Evolutionary conservation across 108 stramenopile genomes (phyloP), one percentile per base, ranked within the genome.

Genomic region (Conticribra guillardii): DNA sequence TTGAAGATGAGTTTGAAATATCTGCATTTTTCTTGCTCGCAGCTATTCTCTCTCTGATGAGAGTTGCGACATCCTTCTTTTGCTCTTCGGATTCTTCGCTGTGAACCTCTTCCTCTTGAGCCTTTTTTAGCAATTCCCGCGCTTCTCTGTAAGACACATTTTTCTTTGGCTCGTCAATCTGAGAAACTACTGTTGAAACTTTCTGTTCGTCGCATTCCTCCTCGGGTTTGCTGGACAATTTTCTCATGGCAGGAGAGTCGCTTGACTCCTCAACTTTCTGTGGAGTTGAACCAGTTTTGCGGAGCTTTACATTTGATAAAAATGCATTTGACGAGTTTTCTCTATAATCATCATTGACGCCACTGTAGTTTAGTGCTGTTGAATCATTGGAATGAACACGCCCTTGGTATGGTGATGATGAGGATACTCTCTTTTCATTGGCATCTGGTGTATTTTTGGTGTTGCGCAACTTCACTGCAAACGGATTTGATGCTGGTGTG

Each of bases 21-120:
- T 26, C 16, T 17, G 23, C 34, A 47, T 22, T 67, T 15, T 70
- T 72, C 46, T 85, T 88, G 60, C 81, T 85, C 26, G 84, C 82
- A 7, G 87, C 86, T 48, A 91, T 87, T 51, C 90, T 46, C 53
- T 74, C 67, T 21, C 84, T 72, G 55, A 91, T 88, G 8, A 91
- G 68, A 15, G 82, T 32, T 24, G 90, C 90, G 9, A 91, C 87
- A 74, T 91, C 87, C 28, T 72, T 82, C 58, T 77, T 76, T 9
- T 84, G 84, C 5, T 50, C 52, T 54, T 60, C 56, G 9, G 50
- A 28, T 68, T 60, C 23, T 47, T 54, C n/a, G 31, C 58, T 11
- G 2, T 3, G 8, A 0, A n/a, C 33, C 22, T 59, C 53, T 44
- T 79, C 33, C 30, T 54, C 46, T 63, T 69, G 60, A 9, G 67